Conservation (phyloP, 2,329 filamentous ascomycete genomes). For the Xylariaceae sp. region DNA sequence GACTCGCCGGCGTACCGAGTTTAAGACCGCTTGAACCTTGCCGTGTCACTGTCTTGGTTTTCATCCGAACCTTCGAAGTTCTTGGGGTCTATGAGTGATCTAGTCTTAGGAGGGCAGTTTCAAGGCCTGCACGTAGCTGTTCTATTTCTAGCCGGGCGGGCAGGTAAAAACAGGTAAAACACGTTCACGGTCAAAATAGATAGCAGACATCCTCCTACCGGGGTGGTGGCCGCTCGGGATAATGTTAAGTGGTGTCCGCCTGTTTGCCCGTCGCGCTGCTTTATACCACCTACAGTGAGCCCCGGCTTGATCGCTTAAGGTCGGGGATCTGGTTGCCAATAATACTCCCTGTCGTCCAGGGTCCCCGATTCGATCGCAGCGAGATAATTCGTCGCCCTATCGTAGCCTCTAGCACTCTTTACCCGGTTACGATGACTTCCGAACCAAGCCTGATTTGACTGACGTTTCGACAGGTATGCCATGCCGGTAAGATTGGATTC, state of each 20-base stretch:
- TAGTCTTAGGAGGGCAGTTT: constrained; percentile 16
- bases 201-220: constrained; percentile 1
- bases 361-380: constrained; percentile 2
- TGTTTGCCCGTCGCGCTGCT: constrained; percentile 5
- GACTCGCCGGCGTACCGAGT: constrained; percentile 1
- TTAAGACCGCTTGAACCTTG: constrained; percentile 10
- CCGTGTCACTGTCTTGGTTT: constrained; percentile 12
- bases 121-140: constrained; percentile 17
- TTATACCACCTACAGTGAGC: neutral
- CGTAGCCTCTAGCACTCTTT: constrained; percentile 1
- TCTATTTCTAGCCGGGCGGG: neutral
- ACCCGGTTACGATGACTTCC: neutral
- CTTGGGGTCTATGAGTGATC: constrained; percentile 9
- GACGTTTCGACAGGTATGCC: neutral
- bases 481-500: neutral
- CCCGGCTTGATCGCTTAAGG: neutral
- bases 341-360: neutral
- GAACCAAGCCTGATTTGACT: constrained; percentile 1
- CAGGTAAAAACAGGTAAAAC: constrained; percentile 7
- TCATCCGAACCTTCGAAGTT: constrained; percentile 8
- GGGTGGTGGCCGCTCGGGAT: constrained; percentile 7
- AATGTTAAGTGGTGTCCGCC: neutral
- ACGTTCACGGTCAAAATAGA: neutral
- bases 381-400: constrained; percentile 13
- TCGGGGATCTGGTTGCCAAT: neutral